Evolutionary conservation across 108 stramenopile genomes (phyloP).

Genomic region (Skeletonema grethae): DNA sequence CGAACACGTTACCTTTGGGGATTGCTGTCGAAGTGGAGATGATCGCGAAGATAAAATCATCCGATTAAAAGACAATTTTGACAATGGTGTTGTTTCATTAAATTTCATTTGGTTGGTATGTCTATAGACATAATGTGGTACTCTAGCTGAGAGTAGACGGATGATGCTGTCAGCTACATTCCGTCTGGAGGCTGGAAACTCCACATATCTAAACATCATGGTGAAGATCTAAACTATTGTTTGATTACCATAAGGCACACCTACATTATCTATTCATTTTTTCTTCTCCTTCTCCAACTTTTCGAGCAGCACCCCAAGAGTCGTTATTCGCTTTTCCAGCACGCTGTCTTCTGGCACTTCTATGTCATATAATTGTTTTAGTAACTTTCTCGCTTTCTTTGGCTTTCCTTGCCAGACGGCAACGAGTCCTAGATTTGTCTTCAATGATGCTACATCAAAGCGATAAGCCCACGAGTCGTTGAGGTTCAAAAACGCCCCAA

Average conservation of each 20-base stretch:
- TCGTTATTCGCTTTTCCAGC: constrained; percentile 16
- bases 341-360: constrained; percentile 28
- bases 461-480: constrained; percentile 48
- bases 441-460: constrained; percentile 42
- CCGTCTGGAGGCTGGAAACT: no score
- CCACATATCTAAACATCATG: no score
- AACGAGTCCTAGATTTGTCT: constrained; percentile 43
- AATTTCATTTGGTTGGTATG: no score
- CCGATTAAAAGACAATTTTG: background rate
- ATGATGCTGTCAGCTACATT: no score
- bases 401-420: constrained; percentile 51
- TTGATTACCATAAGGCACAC: background rate
- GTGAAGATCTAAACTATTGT: background rate
- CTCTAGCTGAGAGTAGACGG: background rate
- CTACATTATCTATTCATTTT: background rate
- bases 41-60: constrained; percentile 28
- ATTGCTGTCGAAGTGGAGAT: constrained; percentile 50
- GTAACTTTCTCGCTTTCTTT: constrained; percentile 39
- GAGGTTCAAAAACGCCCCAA: constrained; percentile 32
- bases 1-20: constrained; percentile 42
- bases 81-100: no score
- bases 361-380: constrained; percentile 38
- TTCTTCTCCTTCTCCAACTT: constrained; percentile 23
- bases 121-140: background rate
- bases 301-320: constrained; percentile 21